phyloP scores from a whole-genome alignment of 2,329 filamentous ascomycete species.

The Bimuria novae-zelandiae region DNA sequence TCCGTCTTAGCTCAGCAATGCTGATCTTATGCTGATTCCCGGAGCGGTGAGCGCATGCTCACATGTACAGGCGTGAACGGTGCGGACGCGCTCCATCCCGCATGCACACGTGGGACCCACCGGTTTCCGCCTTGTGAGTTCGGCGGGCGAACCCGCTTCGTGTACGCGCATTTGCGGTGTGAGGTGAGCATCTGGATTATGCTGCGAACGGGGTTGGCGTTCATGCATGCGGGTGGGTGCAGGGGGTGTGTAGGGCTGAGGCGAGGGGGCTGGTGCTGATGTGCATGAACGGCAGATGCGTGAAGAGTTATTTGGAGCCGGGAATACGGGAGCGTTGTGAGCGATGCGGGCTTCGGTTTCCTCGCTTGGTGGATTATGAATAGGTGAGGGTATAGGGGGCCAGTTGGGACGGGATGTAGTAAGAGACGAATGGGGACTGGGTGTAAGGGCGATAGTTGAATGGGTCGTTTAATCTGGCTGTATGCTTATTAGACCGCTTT shows the following conservation, averaged over 20 bases:
- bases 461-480: no score
- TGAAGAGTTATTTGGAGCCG: no score
- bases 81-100: not conserved
- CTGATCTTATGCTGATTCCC: not conserved
- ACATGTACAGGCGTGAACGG: not conserved
- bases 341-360: no score
- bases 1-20: not conserved
- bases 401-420: no score
- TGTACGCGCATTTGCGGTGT: not conserved
- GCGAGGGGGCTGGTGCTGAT: not conserved
- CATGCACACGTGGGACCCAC: slow-evolving; percentile 1
- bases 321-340: no score
- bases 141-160: no score
- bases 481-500: no score
- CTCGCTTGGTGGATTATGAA: no score
- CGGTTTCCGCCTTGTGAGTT: not conserved
- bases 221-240: slow-evolving; percentile 9
- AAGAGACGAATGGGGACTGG: no score
- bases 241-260: not conserved
- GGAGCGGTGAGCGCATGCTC: slow-evolving; percentile 3
- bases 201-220: not conserved
- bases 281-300: not conserved
- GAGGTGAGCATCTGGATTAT: not conserved
- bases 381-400: no score
- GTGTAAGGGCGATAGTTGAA: no score